phyloP scores from a whole-genome alignment of 257 asterid genomes.

The Paulownia fortunei region DNA sequence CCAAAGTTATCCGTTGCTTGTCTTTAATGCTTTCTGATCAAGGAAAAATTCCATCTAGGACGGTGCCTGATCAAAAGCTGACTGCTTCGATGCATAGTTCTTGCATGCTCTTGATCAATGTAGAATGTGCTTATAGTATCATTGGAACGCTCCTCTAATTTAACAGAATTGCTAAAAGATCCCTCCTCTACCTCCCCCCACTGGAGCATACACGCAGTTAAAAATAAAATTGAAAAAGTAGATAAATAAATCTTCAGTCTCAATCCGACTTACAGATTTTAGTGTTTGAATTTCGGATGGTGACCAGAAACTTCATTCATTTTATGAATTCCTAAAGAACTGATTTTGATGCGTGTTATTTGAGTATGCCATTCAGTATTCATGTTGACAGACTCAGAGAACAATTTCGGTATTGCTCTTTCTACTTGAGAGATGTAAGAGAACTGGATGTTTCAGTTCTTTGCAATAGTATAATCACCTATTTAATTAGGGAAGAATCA shows the following conservation, averaged over 20 bases:
- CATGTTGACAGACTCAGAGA: background rate
- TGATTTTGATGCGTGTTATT: background rate
- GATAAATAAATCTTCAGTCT: conserved; percentile 6
- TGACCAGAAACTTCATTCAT: too few species aligned
- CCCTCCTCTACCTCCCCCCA: background rate
- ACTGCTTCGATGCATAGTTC: background rate
- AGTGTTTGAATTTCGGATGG: too few species aligned
- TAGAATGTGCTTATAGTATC: background rate
- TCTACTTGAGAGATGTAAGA: background rate
- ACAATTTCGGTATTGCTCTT: background rate
- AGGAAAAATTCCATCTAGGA: background rate
- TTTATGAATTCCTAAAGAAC: background rate
- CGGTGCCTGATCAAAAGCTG: background rate
- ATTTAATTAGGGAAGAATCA: background rate
- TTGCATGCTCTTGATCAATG: background rate
- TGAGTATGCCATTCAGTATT: background rate
- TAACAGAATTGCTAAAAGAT: background rate
- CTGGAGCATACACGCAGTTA: background rate
- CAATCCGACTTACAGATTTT: too few species aligned
- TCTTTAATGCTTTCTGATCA: background rate
- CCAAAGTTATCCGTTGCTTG: background rate
- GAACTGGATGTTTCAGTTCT: background rate
- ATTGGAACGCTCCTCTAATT: background rate
- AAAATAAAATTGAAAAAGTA: background rate
- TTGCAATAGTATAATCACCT: background rate